phyloP scores from a whole-genome alignment of 495 filamentous ascomycete species.

The Collariella sp. region DNA sequence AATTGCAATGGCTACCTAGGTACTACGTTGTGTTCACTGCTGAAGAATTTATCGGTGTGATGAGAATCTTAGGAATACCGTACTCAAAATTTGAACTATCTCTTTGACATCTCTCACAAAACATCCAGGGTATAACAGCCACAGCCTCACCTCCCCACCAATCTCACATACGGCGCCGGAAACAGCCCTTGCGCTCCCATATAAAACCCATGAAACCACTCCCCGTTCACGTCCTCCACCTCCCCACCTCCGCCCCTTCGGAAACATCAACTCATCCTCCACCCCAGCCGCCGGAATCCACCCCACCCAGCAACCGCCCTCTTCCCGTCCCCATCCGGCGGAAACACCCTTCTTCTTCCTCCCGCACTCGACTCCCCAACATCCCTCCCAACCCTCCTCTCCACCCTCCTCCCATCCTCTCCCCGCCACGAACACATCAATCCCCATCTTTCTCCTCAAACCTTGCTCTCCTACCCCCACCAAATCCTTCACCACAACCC shows the following conservation, averaged over 20 bases:
- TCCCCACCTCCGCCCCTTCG: slow-evolving; percentile 72
- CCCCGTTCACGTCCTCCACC: slow-evolving; percentile 72
- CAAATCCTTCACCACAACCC: slow-evolving; percentile 44
- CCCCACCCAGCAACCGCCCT: slow-evolving; percentile 57
- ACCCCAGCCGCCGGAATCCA: slow-evolving; percentile 55
- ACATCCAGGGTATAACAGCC: not conserved
- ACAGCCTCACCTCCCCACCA: slow-evolving; percentile 1
- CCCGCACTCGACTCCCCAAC: slow-evolving; percentile 22
- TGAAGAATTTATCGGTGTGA: too few relatives aligned
- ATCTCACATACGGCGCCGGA: slow-evolving; percentile 58
- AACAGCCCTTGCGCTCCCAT: slow-evolving; percentile 67
- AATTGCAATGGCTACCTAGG: not conserved
- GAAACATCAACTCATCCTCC: slow-evolving; percentile 72
- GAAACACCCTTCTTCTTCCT: slow-evolving; percentile 38
- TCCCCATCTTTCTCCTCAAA: slow-evolving; percentile 38
- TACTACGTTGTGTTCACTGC: not conserved
- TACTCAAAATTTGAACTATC: too few relatives aligned
- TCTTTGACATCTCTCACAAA: too few relatives aligned
- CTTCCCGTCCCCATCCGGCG: slow-evolving; percentile 62
- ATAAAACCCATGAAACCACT: slow-evolving; percentile 80
- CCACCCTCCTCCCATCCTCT: slow-evolving; percentile 14
- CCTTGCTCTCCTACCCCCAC: slow-evolving; percentile 54
- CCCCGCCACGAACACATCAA: slow-evolving; percentile 12
- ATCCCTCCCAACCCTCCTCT: slow-evolving; percentile 26
- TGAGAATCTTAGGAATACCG: too few relatives aligned